Conservation (phyloP, 148 eudicot species). For the Cornus kousa region DNA sequence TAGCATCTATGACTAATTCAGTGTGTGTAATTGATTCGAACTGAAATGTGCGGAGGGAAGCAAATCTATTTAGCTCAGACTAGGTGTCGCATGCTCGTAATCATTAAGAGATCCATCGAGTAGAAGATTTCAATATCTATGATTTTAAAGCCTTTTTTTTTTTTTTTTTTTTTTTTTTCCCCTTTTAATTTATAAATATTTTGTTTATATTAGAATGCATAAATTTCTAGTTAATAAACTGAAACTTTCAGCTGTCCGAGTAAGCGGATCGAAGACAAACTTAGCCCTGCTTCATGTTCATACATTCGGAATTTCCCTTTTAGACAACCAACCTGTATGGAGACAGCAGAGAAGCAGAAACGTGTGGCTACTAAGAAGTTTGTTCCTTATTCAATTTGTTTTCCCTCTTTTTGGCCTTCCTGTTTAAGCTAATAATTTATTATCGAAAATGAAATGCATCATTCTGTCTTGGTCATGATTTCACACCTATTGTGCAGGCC, state of each 20-base stretch:
- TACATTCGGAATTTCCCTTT: conserved; percentile 12
- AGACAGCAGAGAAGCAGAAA: conserved; percentile 20
- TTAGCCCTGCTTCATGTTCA: conserved; percentile 16
- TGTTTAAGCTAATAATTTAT: not conserved
- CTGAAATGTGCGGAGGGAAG: not conserved
- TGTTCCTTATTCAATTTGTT: not conserved
- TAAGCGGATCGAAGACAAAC: conserved; percentile 17
- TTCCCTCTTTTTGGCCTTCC: not conserved
- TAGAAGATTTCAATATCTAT: not conserved
- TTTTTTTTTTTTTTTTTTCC: not conserved
- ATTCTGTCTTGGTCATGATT: conserved; percentile 13
- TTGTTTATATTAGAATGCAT: not conserved
- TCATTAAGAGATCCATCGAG: not conserved
- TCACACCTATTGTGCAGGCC: conserved; percentile 37
- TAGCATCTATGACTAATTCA: not conserved
- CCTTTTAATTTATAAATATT: not conserved
- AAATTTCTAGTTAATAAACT: not conserved
- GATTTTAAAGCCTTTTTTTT: not conserved
- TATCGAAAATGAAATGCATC: not conserved
- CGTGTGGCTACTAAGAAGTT: conserved; percentile 31
- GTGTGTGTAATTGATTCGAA: not conserved
- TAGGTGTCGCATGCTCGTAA: not conserved
- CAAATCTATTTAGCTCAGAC: not conserved
- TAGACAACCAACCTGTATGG: conserved; percentile 12
- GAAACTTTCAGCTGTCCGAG: conserved; percentile 13